Evolutionary conservation across 768 basidiomycete genomes (phyloP).

Genomic region (Leccinum variicolor): DNA sequence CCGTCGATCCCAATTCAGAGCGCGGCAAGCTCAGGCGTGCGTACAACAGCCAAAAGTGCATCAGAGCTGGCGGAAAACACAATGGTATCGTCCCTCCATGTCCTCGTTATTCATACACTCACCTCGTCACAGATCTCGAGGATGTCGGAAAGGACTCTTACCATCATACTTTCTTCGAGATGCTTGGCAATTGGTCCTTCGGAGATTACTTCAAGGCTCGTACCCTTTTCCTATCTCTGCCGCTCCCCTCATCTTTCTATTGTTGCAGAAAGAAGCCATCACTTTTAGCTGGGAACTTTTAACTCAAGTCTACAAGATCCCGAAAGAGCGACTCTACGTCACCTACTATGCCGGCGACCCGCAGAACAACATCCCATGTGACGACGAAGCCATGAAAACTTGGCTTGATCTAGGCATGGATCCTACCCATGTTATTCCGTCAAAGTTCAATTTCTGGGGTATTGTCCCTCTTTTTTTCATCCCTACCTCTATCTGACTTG

Average conservation of each 20-base stretch:
- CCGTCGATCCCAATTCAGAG: conserved; percentile 92
- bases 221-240: not conserved
- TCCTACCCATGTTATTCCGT: conserved; percentile 88
- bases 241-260: conserved; percentile 5
- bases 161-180: conserved; percentile 98
- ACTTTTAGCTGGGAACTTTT: conserved; percentile 92
- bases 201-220: conserved; percentile 98
- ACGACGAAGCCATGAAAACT: conserved; percentile 80
- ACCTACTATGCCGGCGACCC: conserved; percentile 96
- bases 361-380: conserved; percentile 81
- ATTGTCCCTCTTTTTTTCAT: conserved; percentile 22
- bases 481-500: conserved; percentile 1
- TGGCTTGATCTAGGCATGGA: conserved; percentile 89
- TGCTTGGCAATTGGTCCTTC: conserved; percentile 99
- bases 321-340: conserved; percentile 90
- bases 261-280: conserved; percentile 82
- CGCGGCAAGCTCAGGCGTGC: conserved; percentile 89
- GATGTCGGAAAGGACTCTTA: conserved; percentile 99
- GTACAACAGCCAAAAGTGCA: conserved; percentile 97
- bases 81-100: conserved; percentile 58
- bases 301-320: conserved; percentile 83
- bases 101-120: not conserved
- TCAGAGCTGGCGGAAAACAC: conserved; percentile 97
- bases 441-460: conserved; percentile 99
- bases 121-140: conserved; percentile 70